phyloP scores from a whole-genome alignment of 805 yeast genomes.

The Cyberlindnera mycetangii region DNA sequence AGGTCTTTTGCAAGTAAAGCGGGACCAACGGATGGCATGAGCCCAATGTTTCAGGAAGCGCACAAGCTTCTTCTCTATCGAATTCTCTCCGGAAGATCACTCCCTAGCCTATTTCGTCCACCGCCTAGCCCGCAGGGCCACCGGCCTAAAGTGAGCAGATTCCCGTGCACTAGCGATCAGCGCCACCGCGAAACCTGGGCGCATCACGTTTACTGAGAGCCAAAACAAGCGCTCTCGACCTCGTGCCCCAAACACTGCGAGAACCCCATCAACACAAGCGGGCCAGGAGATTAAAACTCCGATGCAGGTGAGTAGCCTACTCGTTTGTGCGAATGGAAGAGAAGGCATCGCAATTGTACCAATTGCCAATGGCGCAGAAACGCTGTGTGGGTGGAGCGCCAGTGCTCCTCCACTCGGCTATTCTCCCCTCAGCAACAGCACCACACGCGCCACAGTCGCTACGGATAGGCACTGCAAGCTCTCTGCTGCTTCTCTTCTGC shows the following conservation, averaged over 20 bases:
- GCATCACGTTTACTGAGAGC: slow-evolving; percentile 2
- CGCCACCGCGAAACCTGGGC: slow-evolving; percentile 2
- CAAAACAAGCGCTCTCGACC: slow-evolving; percentile 2
- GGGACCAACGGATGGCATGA: no score
- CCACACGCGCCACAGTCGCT: background rate
- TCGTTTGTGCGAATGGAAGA: background rate
- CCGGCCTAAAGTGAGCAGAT: background rate
- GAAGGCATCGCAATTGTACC: background rate
- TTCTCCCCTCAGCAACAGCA: background rate
- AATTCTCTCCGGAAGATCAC: no score
- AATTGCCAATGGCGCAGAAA: background rate
- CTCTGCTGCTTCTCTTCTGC: no score
- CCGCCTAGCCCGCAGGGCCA: no score
- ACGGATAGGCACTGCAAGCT: no score
- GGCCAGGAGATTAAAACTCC: background rate
- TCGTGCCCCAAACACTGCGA: background rate
- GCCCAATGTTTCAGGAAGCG: no score
- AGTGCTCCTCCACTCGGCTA: background rate
- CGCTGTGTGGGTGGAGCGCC: background rate
- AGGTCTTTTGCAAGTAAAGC: background rate
- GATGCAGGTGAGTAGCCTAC: slow-evolving; percentile 20
- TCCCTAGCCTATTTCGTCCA: no score
- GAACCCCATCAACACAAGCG: background rate
- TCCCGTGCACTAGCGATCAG: background rate
- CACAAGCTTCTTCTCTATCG: no score